A percentile compares a stretch with the other conserved stretches of the same genome.
Evolutionary conservation across 441 rosid species (phyloP).

Genomic region (Kokia cookei): DNA sequence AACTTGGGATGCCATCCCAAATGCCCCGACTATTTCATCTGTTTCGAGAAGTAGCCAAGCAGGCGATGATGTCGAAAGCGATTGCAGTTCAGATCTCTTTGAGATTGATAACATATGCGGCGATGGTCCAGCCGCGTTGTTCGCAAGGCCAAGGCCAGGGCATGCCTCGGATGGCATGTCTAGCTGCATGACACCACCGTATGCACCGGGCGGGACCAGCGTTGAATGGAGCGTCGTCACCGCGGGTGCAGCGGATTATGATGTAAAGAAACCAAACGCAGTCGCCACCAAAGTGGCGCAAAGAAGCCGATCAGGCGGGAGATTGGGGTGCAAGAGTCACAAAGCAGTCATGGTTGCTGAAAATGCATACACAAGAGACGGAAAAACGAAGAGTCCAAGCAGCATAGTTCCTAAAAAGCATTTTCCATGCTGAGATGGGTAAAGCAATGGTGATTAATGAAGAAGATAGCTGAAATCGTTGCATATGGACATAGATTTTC

Average conservation of each 20-base stretch:
- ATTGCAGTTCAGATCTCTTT: slow-evolving; percentile 82
- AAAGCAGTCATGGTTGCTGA: slow-evolving; percentile 57
- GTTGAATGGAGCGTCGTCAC: slow-evolving; percentile 80
- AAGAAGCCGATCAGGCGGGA: slow-evolving; percentile 27
- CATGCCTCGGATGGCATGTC: slow-evolving; percentile 32
- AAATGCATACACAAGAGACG: slow-evolving; percentile 28
- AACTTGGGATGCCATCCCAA: slow-evolving; percentile 93
- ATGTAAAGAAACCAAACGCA: slow-evolving; percentile 26
- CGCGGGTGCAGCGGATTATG: slow-evolving; percentile 57
- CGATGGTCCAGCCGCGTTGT: slow-evolving; percentile 18
- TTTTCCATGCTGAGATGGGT: not conserved
- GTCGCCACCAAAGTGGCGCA: slow-evolving; percentile 19
- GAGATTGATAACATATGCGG: slow-evolving; percentile 69
- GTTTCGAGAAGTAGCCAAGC: slow-evolving; percentile 28
- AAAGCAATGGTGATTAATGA: not conserved
- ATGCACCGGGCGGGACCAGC: slow-evolving; percentile 62
- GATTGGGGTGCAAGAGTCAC: slow-evolving; percentile 56
- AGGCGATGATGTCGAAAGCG: slow-evolving; percentile 57
- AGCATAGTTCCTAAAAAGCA: not conserved
- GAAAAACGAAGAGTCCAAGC: slow-evolving; percentile 1
- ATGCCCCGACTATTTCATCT: slow-evolving; percentile 24
- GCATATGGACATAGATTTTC: not conserved
- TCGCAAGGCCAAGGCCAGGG: slow-evolving; percentile 4
- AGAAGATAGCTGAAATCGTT: not conserved
- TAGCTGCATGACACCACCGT: slow-evolving; percentile 19